Conservation (phyloP, 2,329 filamentous ascomycete genomes). For the Aspergillus sp. region DNA sequence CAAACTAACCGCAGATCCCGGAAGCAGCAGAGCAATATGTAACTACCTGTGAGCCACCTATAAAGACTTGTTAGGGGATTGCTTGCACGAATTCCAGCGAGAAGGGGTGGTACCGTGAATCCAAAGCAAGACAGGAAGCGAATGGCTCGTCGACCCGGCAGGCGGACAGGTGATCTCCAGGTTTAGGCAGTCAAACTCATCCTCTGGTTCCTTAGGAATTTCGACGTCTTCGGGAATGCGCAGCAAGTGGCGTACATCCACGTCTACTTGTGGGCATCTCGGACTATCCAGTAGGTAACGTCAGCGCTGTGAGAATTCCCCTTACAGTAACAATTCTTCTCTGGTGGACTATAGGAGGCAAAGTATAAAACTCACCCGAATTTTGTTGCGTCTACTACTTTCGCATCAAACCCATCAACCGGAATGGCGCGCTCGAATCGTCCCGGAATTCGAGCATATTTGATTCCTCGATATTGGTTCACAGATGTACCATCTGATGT, state of each 20-base stretch:
- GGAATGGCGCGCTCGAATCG: conserved; percentile 31
- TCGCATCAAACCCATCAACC: conserved; percentile 23
- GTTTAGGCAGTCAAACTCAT: conserved; percentile 48
- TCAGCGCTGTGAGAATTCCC: background rate
- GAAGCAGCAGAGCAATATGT: conserved; percentile 46
- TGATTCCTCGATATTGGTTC: conserved; percentile 32
- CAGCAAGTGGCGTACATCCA: conserved; percentile 46
- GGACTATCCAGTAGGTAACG: conserved; percentile 29
- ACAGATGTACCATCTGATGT: conserved; percentile 14
- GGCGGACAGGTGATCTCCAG: conserved; percentile 40
- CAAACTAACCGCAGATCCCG: conserved; percentile 41
- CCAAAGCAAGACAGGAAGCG: conserved; percentile 46
- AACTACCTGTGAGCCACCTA: conserved; percentile 45
- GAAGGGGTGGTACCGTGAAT: conserved; percentile 39
- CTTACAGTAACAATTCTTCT: background rate
- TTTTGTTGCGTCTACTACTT: conserved; percentile 34
- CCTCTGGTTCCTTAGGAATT: conserved; percentile 33
- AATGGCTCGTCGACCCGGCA: background rate
- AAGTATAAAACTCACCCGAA: conserved; percentile 25
- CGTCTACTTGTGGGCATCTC: conserved; percentile 42
- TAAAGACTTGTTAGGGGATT: background rate
- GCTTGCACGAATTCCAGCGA: background rate
- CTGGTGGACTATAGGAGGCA: too few relatives aligned
- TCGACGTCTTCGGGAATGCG: conserved; percentile 40
- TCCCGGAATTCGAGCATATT: conserved; percentile 30